These are phyloP conservation scores for Aristolochia contorta DNA, from an alignment of 164 flowering plant species.

Conservation along the genomic window DNA sequence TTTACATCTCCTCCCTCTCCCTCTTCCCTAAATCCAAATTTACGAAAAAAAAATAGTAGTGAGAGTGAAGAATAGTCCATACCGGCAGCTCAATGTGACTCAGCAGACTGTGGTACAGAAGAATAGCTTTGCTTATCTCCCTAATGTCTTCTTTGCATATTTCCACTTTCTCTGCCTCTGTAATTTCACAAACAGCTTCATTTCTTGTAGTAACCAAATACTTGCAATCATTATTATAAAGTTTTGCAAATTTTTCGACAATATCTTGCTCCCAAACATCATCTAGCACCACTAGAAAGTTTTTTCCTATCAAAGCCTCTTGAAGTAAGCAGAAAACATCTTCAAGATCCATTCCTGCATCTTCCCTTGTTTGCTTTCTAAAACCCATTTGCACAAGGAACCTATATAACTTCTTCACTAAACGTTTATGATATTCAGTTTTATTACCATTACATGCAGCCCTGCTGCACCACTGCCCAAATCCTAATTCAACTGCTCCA, in stretches of 20 bases:
- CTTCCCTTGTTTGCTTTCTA: constrained; percentile 26
- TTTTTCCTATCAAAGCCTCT: constrained; percentile 39
- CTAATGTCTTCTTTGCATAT: constrained; percentile 32
- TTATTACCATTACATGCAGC: constrained; percentile 37
- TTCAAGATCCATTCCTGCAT: constrained; percentile 29
- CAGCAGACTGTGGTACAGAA: constrained; percentile 39
- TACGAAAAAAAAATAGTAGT: too few species aligned
- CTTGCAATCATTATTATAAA: constrained; percentile 36
- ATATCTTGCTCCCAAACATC: constrained; percentile 57
- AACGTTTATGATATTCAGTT: constrained; percentile 29
- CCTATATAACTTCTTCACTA: constrained; percentile 29
- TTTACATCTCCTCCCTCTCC: too few species aligned
- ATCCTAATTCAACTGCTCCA: constrained; percentile 41
- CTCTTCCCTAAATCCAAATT: too few species aligned
- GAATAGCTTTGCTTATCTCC: constrained; percentile 42
- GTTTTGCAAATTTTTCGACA: constrained; percentile 34
- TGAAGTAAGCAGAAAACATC: constrained; percentile 34
- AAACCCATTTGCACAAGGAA: constrained; percentile 36
- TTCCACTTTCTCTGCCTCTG: constrained; percentile 42
- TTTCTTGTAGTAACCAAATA: constrained; percentile 41
- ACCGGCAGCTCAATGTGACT: constrained; percentile 33
- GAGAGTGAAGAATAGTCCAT: constrained; percentile 4
- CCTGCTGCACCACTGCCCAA: constrained; percentile 47
- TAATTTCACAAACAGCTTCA: constrained; percentile 44
- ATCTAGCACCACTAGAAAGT: constrained; percentile 37